Base-by-base conservation (phyloP, 1,284 basidiomycete species). In the Polyporus tsugae region DNA sequence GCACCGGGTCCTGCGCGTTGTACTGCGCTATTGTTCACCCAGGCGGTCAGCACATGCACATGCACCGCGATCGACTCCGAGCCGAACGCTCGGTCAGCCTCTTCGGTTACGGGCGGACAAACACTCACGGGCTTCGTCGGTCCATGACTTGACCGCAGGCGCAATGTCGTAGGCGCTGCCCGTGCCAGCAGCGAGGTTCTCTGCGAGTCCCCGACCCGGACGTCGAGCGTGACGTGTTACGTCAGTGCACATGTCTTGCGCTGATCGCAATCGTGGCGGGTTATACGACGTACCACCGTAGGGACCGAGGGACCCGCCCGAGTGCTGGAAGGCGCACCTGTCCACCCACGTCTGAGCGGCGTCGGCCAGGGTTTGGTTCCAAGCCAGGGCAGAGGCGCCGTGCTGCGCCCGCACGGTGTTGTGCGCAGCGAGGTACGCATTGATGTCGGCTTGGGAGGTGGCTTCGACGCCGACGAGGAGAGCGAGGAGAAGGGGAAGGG, bases 301-400 rank as follows among this genome's bases (percentile, higher is more conserved):
- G 7, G 84, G 81, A 9, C 90, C 90, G 58, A 91, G 84, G 35
- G 81, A 77, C 52, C 90, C 90, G 38, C 86, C 86, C 33, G 90
- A 91, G 75, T 93, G 91, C 73, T 87, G 39, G 78, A 90, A 91
- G 6, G 82, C 75, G 73, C 91, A 92, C 22, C 80, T 78, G 73
- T 89, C 84, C 3, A 89, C 89, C 91, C 91, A 92, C 67, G 84
- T 71, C 76, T 89, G 87, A 35, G 90, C 91, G 68, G 85, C 85
- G 25, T 74, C 73, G 5, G 89, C 87, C 39, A 90, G 78, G 10
- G 79, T 77, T 63, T 87, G 78, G 76, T 81, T 88, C 90, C 90
- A 92, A 0, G 82, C 84, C 58, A 93, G 78, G 25, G 84, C 70
- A 1, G 76, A 66, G 17, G 91, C 91, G 60, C 89, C 89, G 75